These are phyloP conservation scores for Candida ascalaphidarum DNA, from an alignment of 805 yeast genomes.

Conservation along the genomic window DNA sequence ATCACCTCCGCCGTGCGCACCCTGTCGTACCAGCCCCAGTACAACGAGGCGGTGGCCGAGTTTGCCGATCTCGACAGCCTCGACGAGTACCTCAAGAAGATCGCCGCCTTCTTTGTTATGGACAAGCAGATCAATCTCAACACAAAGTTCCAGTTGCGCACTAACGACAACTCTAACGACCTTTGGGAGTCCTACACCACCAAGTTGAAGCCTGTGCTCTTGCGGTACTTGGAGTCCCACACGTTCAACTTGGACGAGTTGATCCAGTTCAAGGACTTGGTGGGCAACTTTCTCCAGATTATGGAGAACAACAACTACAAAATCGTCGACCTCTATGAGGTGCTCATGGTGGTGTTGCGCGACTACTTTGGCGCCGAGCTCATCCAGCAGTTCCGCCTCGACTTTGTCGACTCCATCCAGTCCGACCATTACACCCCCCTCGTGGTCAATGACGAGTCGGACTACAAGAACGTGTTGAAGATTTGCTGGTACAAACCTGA, in stretches of 20 bases:
- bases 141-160: constrained; percentile 56
- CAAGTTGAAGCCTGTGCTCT: constrained; percentile 52
- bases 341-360: constrained; percentile 50
- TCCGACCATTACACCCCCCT: constrained; percentile 89
- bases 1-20: constrained; percentile 28
- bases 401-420: constrained; percentile 54
- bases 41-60: constrained; percentile 23
- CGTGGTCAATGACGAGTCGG: constrained; percentile 48
- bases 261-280: constrained; percentile 45
- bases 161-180: constrained; percentile 55
- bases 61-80: constrained; percentile 28
- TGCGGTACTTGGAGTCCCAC: constrained; percentile 34
- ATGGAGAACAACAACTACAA: constrained; percentile 66
- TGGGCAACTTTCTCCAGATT: constrained; percentile 68
- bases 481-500: constrained; percentile 64
- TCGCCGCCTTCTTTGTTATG: constrained; percentile 69
- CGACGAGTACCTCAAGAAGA: constrained; percentile 47
- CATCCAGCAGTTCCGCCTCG: constrained; percentile 45
- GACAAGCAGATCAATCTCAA: constrained; percentile 62
- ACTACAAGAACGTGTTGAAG: constrained; percentile 55
- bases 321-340: constrained; percentile 50
- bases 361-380: constrained; percentile 49
- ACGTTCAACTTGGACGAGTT: constrained; percentile 36
- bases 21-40: constrained; percentile 12
- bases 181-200: constrained; percentile 65